Conservation (phyloP, 2,329 filamentous ascomycete species). For the Seiridium cupressi region DNA sequence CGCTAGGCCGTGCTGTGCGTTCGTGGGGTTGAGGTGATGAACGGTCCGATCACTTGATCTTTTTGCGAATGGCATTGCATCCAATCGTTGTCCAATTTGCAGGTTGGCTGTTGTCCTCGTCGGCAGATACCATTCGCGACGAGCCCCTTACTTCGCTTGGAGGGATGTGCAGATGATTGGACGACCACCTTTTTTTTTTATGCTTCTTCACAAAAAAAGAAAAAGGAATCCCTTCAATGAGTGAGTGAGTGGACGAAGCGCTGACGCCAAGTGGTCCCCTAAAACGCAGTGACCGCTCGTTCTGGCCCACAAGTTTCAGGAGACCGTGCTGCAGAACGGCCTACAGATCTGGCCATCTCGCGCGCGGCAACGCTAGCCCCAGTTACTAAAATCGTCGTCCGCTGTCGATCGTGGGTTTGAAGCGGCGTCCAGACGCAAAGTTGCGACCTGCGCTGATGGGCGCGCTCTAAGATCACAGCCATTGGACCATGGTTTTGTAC, state of each 20-base stretch:
- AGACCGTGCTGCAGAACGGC: neutral
- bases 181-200: neutral
- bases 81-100: neutral
- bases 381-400: neutral
- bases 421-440: neutral
- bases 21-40: neutral
- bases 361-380: conserved; percentile 3
- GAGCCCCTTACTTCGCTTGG: neutral
- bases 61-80: neutral
- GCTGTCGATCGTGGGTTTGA: neutral
- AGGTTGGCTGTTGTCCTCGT: neutral
- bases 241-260: too few relatives aligned
- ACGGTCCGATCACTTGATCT: neutral
- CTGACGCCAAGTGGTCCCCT: neutral
- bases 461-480: neutral
- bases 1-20: neutral
- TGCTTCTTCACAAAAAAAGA: neutral
- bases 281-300: neutral
- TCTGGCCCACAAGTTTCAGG: neutral
- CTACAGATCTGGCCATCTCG: neutral
- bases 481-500: too few relatives aligned
- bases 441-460: neutral
- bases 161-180: neutral
- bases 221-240: neutral
- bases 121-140: neutral